A percentile compares a stretch with the other conserved stretches of the same genome.
phyloP scores from a whole-genome alignment of 257 asterid species.

The Coffea canephora region DNA sequence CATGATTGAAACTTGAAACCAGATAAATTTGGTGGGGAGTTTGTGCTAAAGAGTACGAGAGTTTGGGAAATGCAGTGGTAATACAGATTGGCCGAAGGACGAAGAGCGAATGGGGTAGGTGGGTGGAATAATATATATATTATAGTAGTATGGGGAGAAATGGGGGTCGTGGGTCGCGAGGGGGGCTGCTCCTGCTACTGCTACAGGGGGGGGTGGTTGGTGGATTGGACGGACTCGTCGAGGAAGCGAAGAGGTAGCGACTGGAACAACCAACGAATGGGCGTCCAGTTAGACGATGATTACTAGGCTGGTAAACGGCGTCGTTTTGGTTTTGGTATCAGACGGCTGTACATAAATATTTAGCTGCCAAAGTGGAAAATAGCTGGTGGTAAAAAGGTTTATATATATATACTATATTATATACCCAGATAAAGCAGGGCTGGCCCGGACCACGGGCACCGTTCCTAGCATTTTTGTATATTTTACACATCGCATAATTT shows the following conservation, averaged over 20 bases:
- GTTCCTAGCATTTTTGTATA: no score
- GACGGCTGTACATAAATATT: no score
- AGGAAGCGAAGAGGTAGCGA: slow-evolving; percentile 50
- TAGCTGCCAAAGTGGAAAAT: background rate
- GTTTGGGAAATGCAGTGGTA: background rate
- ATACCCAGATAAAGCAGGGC: no score
- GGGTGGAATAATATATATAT: background rate
- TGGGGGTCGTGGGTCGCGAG: slow-evolving; percentile 7
- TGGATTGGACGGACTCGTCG: slow-evolving; percentile 55
- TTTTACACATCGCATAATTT: no score
- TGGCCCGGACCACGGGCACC: no score
- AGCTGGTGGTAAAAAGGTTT: background rate
- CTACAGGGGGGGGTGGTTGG: no score
- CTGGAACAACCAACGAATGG: slow-evolving; percentile 34
- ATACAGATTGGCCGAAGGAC: background rate
- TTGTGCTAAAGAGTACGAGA: background rate
- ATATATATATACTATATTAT: no score
- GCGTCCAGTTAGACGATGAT: slow-evolving; percentile 30
- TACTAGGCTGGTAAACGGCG: slow-evolving; percentile 4
- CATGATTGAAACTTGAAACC: slow-evolving; percentile 21
- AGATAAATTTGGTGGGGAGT: background rate
- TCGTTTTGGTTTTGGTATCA: background rate
- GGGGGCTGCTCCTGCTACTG: no score
- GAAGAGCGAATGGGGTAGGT: background rate
- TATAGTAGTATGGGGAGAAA: slow-evolving; percentile 5